Evolutionary conservation across 2,329 filamentous ascomycete genomes (phyloP).

Genomic region (Mycosphaerella sp.): DNA sequence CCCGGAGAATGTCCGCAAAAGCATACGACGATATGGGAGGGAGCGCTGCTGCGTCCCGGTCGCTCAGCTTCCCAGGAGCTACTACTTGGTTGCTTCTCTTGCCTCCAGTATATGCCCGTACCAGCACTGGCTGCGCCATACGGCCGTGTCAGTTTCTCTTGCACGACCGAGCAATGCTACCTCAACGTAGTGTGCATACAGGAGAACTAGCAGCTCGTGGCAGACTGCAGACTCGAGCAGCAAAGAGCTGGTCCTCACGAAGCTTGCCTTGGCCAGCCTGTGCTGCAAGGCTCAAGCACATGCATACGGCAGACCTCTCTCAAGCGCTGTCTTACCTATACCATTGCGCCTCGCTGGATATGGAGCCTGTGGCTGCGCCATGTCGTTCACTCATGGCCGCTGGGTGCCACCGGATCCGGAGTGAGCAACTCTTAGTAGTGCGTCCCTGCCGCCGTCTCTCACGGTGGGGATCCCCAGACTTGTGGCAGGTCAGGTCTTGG

Average conservation of each 20-base stretch:
- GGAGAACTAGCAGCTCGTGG: not conserved
- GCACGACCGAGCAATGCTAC: too few relatives aligned
- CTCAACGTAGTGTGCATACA: too few relatives aligned
- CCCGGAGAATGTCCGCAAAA: slow-evolving; percentile 32
- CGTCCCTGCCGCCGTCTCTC: not conserved
- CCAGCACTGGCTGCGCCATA: slow-evolving; percentile 41
- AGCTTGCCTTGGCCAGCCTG: not conserved
- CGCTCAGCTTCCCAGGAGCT: slow-evolving; percentile 7
- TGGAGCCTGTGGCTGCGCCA: not conserved
- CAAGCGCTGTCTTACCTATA: not conserved
- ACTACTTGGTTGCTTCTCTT: slow-evolving; percentile 8
- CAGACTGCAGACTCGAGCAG: slow-evolving; percentile 11
- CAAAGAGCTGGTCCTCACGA: slow-evolving; percentile 7
- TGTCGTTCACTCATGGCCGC: not conserved
- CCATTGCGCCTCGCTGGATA: not conserved
- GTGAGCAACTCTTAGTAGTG: not conserved
- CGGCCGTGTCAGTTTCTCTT: not conserved
- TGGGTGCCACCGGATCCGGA: not conserved
- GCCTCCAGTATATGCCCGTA: slow-evolving; percentile 28
- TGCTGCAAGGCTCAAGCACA: not conserved
- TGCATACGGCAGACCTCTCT: not conserved
- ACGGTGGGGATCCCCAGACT: not conserved
- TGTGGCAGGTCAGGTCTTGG: slow-evolving; percentile 10
- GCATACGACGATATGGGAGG: slow-evolving; percentile 31
- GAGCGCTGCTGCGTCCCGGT: slow-evolving; percentile 19